phyloP scores from a whole-genome alignment of 805 yeast genomes.

The Candida maltosa region DNA sequence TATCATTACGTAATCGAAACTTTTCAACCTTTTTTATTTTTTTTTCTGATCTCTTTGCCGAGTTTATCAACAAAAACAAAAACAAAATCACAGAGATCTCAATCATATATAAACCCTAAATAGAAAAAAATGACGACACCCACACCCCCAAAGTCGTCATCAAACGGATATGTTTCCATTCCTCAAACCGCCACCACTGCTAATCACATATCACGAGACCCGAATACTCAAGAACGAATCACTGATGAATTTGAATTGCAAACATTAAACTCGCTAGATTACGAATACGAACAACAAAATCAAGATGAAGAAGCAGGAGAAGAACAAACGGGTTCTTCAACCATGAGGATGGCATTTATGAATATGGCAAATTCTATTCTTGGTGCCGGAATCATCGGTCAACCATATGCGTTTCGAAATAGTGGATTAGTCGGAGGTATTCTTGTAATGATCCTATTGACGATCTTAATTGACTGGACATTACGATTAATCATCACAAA shows the following conservation, averaged over 20 bases:
- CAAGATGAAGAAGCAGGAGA: slow-evolving; percentile 9
- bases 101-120: background rate
- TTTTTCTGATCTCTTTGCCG: too few relatives aligned
- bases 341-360: slow-evolving; percentile 85
- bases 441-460: slow-evolving; percentile 54
- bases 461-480: slow-evolving; percentile 87
- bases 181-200: slow-evolving; percentile 1
- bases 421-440: slow-evolving; percentile 78
- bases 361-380: slow-evolving; percentile 94
- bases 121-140: background rate
- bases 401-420: slow-evolving; percentile 82
- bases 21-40: too few relatives aligned
- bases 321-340: slow-evolving; percentile 25
- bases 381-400: slow-evolving; percentile 96
- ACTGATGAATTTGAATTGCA: slow-evolving; percentile 17
- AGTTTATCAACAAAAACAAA: background rate
- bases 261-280: slow-evolving; percentile 17
- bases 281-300: too few relatives aligned
- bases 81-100: too few relatives aligned
- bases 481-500: slow-evolving; percentile 73
- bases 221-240: background rate
- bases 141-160: background rate
- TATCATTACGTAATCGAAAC: too few relatives aligned
- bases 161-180: slow-evolving; percentile 2
- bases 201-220: background rate